Base-by-base conservation (phyloP, 345 rosid genomes). In the Psidium guajava region DNA sequence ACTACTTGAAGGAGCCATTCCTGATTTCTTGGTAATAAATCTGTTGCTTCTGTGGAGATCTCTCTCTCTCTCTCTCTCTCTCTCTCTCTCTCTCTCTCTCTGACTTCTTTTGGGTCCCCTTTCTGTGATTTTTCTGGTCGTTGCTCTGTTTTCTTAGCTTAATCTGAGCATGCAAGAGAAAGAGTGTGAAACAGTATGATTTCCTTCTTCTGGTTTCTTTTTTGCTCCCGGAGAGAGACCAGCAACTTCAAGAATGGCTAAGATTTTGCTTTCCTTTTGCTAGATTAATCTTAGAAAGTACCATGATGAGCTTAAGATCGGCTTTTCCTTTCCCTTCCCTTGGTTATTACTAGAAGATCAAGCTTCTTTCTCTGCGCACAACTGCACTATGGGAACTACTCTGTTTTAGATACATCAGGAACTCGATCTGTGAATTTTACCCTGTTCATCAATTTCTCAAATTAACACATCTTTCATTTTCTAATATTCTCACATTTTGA, bases 1-100 rank as follows among this genome's bases (percentile, higher is more conserved):
- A 94, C 90, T 92, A 94, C 85, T 87, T 94, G 16, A 89, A 84
- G 50, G 96, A 93, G 56, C 95, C 98, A 6, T 92, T 94, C 86
- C 96, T 94, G 50, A 88, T 94, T 74, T 91, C 93, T 54, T 93
- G 93, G 95, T 93, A 90, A 81, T 54, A 40, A 32, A 51, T 53
- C 42, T 85, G 82, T 21, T 27, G 75, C 75, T 83, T 81, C 82
- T 64, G 25, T 69, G 77, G 77, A 69, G 5, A 69, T 50, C 47
- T 16, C 11, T 27, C 47, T 36, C 47, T 16, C 11, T 27, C 47
- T 36, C 3, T 61, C 47, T 16, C 11, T 27, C 47, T 36, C 3
- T 61, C 47, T 16, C 11, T 27, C 47, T 50, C 47, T 16, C 11
- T 27, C 47, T 36, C 47, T 16, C 11, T 27, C 47, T 36, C 3